Evolutionary conservation across 768 basidiomycete species (phyloP).

Genomic region (Artomyces pyxidatus): DNA sequence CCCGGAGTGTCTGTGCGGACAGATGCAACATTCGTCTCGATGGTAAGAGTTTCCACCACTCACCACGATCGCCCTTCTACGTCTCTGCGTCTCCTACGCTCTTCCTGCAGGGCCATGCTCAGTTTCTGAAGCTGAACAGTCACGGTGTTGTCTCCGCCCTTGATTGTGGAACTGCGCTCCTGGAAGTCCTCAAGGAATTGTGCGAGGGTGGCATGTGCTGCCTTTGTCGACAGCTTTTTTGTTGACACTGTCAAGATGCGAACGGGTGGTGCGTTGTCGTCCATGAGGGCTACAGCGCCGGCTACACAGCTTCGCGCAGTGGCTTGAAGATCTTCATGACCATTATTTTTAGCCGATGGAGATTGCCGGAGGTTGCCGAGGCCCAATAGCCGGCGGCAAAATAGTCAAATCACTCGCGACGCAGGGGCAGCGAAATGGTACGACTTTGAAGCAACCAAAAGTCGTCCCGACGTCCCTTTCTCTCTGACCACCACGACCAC

Average conservation of each 20-base stretch:
- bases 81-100: too few species aligned
- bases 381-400: too few species aligned
- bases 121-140: slow-evolving; percentile 29
- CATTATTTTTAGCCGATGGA: neutral
- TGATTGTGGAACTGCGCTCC: slow-evolving; percentile 21
- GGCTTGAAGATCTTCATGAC: neutral
- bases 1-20: too few species aligned
- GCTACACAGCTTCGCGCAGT: neutral
- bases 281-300: slow-evolving; percentile 1
- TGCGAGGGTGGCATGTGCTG: slow-evolving; percentile 20
- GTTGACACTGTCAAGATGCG: slow-evolving; percentile 2
- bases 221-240: slow-evolving; percentile 20
- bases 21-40: too few species aligned
- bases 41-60: too few species aligned
- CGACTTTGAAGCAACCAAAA: too few species aligned
- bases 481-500: neutral
- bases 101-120: slow-evolving; percentile 25
- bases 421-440: too few species aligned
- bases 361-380: neutral
- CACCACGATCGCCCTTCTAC: too few species aligned
- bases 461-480: neutral
- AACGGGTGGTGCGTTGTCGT: slow-evolving; percentile 16
- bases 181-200: slow-evolving; percentile 26
- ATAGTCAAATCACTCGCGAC: neutral
- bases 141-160: slow-evolving; percentile 27